These are phyloP conservation scores for Metarhizium robertsii DNA, from an alignment of 2,329 filamentous ascomycete species.

Conservation along the genomic window DNA sequence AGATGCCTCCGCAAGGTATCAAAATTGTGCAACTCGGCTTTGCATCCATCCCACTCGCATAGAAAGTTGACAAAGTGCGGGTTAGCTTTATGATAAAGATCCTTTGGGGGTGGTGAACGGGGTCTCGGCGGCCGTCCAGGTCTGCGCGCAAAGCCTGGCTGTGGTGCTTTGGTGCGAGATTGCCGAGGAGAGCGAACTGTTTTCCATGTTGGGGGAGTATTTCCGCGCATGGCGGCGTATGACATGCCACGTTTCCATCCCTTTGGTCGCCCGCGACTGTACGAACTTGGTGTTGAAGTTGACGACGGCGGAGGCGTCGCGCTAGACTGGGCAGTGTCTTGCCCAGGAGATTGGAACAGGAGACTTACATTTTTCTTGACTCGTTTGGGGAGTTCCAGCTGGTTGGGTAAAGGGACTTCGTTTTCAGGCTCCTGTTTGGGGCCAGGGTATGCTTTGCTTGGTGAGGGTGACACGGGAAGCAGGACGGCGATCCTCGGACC, in stretches of 20 bases:
- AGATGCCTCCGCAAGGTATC: conserved; percentile 49
- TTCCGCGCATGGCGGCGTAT: conserved; percentile 14
- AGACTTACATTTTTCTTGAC: neutral
- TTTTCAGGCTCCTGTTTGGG: neutral
- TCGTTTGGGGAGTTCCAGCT: conserved; percentile 1
- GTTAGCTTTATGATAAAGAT: conserved; percentile 31
- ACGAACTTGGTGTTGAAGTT: neutral
- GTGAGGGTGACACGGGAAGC: neutral
- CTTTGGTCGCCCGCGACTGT: conserved; percentile 34
- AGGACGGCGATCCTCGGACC: neutral
- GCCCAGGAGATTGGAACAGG: neutral
- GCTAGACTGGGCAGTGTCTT: neutral
- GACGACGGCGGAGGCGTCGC: neutral
- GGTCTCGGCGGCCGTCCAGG: conserved; percentile 33
- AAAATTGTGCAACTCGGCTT: conserved; percentile 53
- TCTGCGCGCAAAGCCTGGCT: conserved; percentile 22
- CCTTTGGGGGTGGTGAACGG: conserved; percentile 26
- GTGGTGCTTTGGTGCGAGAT: conserved; percentile 17
- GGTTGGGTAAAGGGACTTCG: neutral
- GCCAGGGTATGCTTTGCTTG: neutral
- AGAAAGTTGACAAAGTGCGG: conserved; percentile 41
- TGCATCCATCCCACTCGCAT: conserved; percentile 52
- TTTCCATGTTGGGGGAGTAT: neutral
- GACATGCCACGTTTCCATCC: conserved; percentile 29
- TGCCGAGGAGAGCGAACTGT: conserved; percentile 10